Conservation (phyloP, 352 stramenopile species). For the Pythium grandisporangium region DNA sequence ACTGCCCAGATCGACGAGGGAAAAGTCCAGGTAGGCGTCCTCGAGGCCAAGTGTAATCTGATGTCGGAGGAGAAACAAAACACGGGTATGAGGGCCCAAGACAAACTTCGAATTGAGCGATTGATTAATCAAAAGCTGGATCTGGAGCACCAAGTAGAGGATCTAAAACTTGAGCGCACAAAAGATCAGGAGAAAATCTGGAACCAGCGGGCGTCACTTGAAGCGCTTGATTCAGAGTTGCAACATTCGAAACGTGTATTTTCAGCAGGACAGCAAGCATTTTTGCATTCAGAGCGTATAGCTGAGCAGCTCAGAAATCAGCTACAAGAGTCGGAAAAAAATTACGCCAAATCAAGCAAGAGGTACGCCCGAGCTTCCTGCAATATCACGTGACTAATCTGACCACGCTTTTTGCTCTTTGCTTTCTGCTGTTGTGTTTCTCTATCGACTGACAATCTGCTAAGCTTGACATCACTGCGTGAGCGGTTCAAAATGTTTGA, state of each 20-base stretch:
- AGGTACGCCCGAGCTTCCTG: no score
- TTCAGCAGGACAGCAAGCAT: slow-evolving; percentile 65
- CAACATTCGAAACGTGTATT: slow-evolving; percentile 78
- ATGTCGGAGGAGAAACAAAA: slow-evolving; percentile 65
- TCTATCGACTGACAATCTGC: no score
- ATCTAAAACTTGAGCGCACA: slow-evolving; percentile 38
- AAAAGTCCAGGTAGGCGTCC: slow-evolving; percentile 40
- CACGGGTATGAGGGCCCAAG: slow-evolving; percentile 63
- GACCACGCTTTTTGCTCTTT: no score
- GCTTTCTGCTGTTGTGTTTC: no score
- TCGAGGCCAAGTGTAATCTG: slow-evolving; percentile 64
- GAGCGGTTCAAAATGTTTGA: slow-evolving; percentile 77
- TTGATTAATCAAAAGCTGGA: slow-evolving; percentile 76
- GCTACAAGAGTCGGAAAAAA: slow-evolving; percentile 60
- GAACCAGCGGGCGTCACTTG: slow-evolving; percentile 48
- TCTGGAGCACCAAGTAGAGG: slow-evolving; percentile 50
- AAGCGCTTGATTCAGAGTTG: slow-evolving; percentile 62
- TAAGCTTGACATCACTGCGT: slow-evolving; percentile 46
- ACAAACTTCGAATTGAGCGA: slow-evolving; percentile 71
- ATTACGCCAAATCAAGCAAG: slow-evolving; percentile 65
- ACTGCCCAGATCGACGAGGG: slow-evolving; percentile 38
- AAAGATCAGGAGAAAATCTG: slow-evolving; percentile 68
- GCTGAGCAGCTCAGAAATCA: slow-evolving; percentile 66
- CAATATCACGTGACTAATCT: no score
- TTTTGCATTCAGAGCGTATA: slow-evolving; percentile 56